Evolutionary conservation across 306 rosid genomes (phyloP), one percentile per base, ranked within the genome.

Genomic region (Dicorynia guianensis): DNA sequence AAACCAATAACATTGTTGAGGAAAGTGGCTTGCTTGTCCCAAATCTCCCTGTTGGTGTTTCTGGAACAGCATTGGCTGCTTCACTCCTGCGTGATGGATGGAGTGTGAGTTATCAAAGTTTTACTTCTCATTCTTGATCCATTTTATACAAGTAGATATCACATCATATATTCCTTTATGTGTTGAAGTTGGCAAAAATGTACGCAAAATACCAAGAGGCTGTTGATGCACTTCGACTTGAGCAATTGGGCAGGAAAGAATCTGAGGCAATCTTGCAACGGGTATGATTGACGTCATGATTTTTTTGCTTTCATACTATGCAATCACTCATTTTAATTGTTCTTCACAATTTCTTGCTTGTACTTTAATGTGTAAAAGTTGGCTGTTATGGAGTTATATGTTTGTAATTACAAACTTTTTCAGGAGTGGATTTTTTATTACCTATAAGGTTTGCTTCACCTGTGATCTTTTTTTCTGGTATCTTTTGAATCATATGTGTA

Each of bases 51-150:
- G 70, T 79, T 67, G 97, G 93, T 79, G 91, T 95, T 84, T 95
- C 99, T 3, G 99, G 97, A 81, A 95, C 99, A 63, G 97, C 99
- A 71, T 85, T 95, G 81, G 99, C 99, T 53, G 99, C 99, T 73
- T 90, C 97, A 35, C 99, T 95, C 76, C 74, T 95, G 78, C 96
- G 99, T 61, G 97, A 95, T 89, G 99, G 99, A 40, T 95, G 99
- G 99, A 95, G 97, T 89, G 99, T 95, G 87, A 87, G 99, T 90
- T 74, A 42, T 78, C 74, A 42, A 55, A 71, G 42, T 9, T 54
- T 52, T 56, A 46, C 50, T 61, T 72, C 43, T 53, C 15, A 47
- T 63, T 25, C 60, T 63, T 61, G 34, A 17, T 10, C 57, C 36
- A 11, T 58, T 52, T 43, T 60, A 30, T 56, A 18, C 30, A 47